Evolutionary conservation across 768 basidiomycete genomes (phyloP).

Genomic region (Sporobolomyces pararoseus): DNA sequence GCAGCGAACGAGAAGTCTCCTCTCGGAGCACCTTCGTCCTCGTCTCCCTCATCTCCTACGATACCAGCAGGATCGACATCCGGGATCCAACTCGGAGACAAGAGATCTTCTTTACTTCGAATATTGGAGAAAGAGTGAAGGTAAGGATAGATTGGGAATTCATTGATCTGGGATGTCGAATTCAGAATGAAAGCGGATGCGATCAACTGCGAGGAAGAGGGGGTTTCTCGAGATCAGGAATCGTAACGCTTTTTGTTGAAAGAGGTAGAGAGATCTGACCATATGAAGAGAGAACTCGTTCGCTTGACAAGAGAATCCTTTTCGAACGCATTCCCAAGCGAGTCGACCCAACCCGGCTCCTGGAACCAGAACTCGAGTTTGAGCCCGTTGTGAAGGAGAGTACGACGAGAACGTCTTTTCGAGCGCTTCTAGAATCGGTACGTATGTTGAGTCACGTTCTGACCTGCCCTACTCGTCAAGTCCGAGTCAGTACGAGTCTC

Average conservation of each 20-base stretch:
- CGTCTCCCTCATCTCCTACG: constrained; percentile 54
- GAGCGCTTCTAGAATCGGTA: constrained; percentile 74
- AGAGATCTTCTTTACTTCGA: constrained; percentile 58
- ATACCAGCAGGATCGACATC: constrained; percentile 76
- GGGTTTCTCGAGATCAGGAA: no score
- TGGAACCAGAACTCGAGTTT: constrained; percentile 74
- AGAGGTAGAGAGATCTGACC: constrained; percentile 50
- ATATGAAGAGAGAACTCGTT: constrained; percentile 96
- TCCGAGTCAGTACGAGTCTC: no score
- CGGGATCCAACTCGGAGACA: constrained; percentile 68
- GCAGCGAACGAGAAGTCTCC: constrained; percentile 76
- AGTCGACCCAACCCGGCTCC: constrained; percentile 84
- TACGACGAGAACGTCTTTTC: constrained; percentile 61
- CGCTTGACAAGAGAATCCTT: constrained; percentile 85
- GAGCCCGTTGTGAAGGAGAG: constrained; percentile 24
- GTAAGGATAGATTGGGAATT: constrained; percentile 79
- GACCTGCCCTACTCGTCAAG: constrained; percentile 55
- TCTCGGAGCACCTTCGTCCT: no score
- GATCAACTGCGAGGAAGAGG: constrained; percentile 54
- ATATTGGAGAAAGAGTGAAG: constrained; percentile 89
- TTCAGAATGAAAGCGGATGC: constrained; percentile 84
- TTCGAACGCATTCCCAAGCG: constrained; percentile 74
- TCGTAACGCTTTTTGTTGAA: no score
- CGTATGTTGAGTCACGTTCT: constrained; percentile 76
- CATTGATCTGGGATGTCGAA: constrained; percentile 64